Base-by-base conservation (phyloP, 768 basidiomycete species). In the Leccinum truebloodii region DNA sequence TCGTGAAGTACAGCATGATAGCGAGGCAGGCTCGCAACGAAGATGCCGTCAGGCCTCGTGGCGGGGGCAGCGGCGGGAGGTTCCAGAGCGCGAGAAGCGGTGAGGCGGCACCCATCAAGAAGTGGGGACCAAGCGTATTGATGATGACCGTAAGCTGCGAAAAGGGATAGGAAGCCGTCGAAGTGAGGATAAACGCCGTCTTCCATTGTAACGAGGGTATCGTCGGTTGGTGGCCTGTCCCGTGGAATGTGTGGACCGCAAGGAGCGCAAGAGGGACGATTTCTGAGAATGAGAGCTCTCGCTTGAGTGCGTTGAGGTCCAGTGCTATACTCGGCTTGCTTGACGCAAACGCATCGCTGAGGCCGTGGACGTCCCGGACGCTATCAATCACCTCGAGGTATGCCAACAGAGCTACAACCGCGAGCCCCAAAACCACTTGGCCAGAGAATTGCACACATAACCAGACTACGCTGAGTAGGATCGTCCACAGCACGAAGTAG, bases 201-300 rank as follows among this genome's bases (percentile, higher is more conserved):
- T 97, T 97, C 97, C 96, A 99, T 66, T 98, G 96, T 48, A 99
- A 84, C 3, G 92, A 90, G 1, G 93, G 83, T 41, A 98, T 80
- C 3, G 88, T 88, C 1, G 94, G 83, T 74, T 98, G 95, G 68
- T 99, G 97, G 2, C 97, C 96, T 0, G 95, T 98, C 0, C 84
- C 79, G 71, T 90, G 92, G 80, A 95, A 98, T 8, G 83, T 74
- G 53, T 92, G 83, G 41, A 90, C 74, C 0, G 87, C 89, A 12
- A 97, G 79, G 8, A 98, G 81, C 1, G 89, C 88, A 14, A 98
- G 72, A 0, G 89, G 88, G 0, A 85, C 80, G 24, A 90, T 75
- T 60, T 95, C 92, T 7, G 82, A 75, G 72, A 95, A 92, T 8
- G 74, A 73, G 12, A 87, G 64, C 4, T 77, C 70, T 12, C 76